Base-by-base conservation (phyloP, 805 yeast species). In the Ogataea dorogensis region DNA sequence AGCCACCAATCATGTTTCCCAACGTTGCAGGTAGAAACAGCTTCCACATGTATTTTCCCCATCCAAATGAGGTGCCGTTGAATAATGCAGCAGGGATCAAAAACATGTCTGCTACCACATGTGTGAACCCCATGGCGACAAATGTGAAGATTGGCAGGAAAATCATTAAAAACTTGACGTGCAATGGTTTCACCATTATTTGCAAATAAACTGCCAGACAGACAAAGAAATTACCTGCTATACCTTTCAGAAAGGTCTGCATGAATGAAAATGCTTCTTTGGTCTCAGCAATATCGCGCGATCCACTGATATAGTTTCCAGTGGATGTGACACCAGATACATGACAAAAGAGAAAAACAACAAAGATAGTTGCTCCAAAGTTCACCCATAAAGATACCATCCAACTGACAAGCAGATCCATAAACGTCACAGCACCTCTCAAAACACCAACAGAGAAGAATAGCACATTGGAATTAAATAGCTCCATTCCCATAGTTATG, bases 1-100 rank as follows among this genome's bases (percentile, higher is more conserved):
- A 54, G 0, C 95, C 95, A n/a, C 95, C 95, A 19, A 86, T 68
- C 1, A 80, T 73, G 54, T 86, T 86, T 0, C 95, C 95, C 10
- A 86, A 47, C 1, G 79, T 69, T 0, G 80, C 86, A 0, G 94
- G 86, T 7, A 86, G 61, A 48, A 84, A 63, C 0, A 80, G 61
- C 53, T 78, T 84, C 94, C 93, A 85, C 8, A 81, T 76, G 40
- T 77, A 80, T 7, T 62, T 58, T 0, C 79, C 84, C 23, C 82
- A 86, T 0, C 81, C 65, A 7, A 79, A 63, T 2, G 75, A 70
- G 1, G 86, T 83, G 11, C 80, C 75, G 57, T 81, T 82, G 31
- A 84, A 67, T 53, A 83, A 59, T 0, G 86, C 94, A 44, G 77
- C 73, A 7, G 80, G 76, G 4, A 81, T 54, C 36, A 82, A 47